Evolutionary conservation across 345 rosid genomes (phyloP), one percentile per base, ranked within the genome.

Genomic region (Eucalyptus caleyi): DNA sequence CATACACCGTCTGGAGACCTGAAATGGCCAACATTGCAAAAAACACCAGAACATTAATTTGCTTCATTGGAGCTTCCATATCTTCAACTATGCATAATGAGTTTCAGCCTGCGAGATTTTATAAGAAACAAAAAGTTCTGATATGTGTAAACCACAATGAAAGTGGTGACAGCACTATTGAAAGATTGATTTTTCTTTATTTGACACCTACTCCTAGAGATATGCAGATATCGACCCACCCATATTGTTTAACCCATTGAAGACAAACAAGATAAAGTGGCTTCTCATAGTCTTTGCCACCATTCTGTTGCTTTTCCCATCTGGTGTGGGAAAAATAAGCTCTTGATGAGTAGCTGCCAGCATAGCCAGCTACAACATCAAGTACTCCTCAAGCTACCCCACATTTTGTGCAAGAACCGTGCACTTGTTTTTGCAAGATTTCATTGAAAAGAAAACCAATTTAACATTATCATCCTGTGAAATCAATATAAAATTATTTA

Each of bases 131-230:
- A 23, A 77, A 77, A 37, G 15, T 37, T 77, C 45, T 37, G 47
- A 77, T 13, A 18, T 32, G 83, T 77, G 47, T 40, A 37, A 77
- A 77, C 83, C 47, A 72, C 83, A 77, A 77, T 19, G 83, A 77
- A 77, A 93, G 96, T 95, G 98, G 97, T 91, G 80, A 89, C 40
- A 94, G 96, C 97, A 97, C 89, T 90, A 91, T 90, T 6, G n/a
- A n/a, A 32, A 72, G 34, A 86, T 49, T 42, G 40, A 44, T 50
- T 45, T 21, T 88, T 53, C 42, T 83, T 59, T 85, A 86, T 83
- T 89, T 47, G 34, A 88, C 59, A 88, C 87, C 89, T 88, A 80
- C 87, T 88, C 77, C 83, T 37, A 21, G 8, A 19, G 83, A 77
- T 77, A 77, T 37, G 83, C 47, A 37, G 42, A 37, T 77, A 77